phyloP scores from a whole-genome alignment of 805 yeast species.

The Kluyveromyces dobzhanskii region DNA sequence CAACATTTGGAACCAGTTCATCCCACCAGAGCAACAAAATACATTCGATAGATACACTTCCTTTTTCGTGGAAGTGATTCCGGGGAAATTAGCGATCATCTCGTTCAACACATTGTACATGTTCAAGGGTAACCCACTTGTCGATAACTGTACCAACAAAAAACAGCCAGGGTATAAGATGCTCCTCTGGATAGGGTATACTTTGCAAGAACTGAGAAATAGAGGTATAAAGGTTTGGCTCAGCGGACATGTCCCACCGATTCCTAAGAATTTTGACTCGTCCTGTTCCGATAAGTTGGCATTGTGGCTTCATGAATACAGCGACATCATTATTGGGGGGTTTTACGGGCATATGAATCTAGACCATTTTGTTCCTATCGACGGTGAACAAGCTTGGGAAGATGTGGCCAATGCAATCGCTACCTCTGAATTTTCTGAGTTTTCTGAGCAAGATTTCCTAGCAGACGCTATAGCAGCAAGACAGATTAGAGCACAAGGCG shows the following conservation, averaged over 20 bases:
- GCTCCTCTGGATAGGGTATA: conserved; percentile 69
- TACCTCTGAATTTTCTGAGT: background rate
- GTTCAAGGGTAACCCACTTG: conserved; percentile 71
- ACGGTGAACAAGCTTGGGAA: conserved; percentile 59
- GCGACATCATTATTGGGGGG: conserved; percentile 79
- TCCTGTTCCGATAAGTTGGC: conserved; percentile 68
- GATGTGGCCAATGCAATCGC: conserved; percentile 22
- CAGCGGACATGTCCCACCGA: conserved; percentile 84
- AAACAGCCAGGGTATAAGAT: conserved; percentile 76
- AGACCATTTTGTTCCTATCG: conserved; percentile 76
- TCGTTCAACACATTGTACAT: conserved; percentile 73
- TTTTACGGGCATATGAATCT: conserved; percentile 85
- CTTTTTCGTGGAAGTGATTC: conserved; percentile 69
- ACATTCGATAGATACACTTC: conserved; percentile 69
- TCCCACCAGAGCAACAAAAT: conserved; percentile 73
- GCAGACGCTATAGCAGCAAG: conserved; percentile 30
- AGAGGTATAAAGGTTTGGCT: conserved; percentile 81
- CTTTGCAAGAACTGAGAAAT: conserved; percentile 61
- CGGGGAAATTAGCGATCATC: conserved; percentile 65
- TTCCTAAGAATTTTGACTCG: conserved; percentile 65
- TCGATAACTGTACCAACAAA: conserved; percentile 64
- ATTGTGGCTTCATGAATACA: conserved; percentile 74
- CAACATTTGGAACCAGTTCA: conserved; percentile 62
- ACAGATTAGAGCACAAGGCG: conserved; percentile 42
- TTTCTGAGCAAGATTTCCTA: conserved; percentile 17